Base-by-base conservation (phyloP, 2,329 filamentous ascomycete genomes). In the Fusarium oxysporum region DNA sequence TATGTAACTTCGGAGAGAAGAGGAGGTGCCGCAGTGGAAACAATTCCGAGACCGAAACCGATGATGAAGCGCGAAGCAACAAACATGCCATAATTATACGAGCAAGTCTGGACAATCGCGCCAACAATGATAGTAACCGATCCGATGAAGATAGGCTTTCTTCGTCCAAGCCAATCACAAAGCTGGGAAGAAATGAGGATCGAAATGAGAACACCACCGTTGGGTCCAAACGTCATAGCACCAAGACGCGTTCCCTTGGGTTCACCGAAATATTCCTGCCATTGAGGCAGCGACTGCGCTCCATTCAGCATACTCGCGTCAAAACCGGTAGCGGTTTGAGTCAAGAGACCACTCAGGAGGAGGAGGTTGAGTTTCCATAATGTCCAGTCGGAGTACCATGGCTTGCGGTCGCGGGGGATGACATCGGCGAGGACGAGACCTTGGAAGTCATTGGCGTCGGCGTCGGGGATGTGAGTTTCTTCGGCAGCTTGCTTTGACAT, bases 1-100 rank as follows among this genome's bases (percentile, higher is more conserved):
- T 82, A 81, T 1, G 81, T 79, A 6, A 83, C 74, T 56, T 83
- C 81, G 6, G 81, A 76, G 1, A 83, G 77, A 0, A 83, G 73
- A 17, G 82, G 73, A 0, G 81, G 82, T 0, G 80, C 78, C 0
- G 81, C 78, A 4, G 81, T 77, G 0, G 71, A 71, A 8, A 76
- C 73, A 7, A 78, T 76, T 1, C 80, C 80, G 23, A 88, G 85
- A 25, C 87, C 87, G 17, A 81, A 76, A 5, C 82, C 82, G 4
- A 83, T 72, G 8, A 83, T 67, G 57, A 80, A 78, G 1, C 82
- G 73, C 0, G 80, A 78, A 0, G 79, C 76, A n/a, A 83, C 77
- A 41, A 83, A 83, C 76, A 80, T 80, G 44, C 60, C 67, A 11
- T 82, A 74, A 17, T 84, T 77, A 28, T 80, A 50, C 6, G 79